Evolutionary conservation across 2,329 filamentous ascomycete genomes (phyloP).

Genomic region (Xylariales sp.): DNA sequence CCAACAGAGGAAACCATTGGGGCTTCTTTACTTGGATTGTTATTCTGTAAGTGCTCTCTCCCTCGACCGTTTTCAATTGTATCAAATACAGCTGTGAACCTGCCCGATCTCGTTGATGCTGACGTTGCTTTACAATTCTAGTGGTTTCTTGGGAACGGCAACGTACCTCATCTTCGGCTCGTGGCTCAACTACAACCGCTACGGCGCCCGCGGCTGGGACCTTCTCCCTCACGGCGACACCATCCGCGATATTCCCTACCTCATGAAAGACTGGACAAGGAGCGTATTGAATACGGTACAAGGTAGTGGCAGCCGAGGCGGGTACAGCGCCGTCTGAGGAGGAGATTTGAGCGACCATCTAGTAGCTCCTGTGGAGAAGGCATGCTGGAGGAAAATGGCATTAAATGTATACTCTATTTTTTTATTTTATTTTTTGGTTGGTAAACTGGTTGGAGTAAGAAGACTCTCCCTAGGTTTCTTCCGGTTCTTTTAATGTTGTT

Average conservation of each 20-base stretch:
- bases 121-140: conserved; percentile 33
- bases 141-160: conserved; percentile 78
- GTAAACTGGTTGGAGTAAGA: too few relatives aligned
- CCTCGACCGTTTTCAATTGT: conserved; percentile 1
- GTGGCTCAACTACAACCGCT: conserved; percentile 98
- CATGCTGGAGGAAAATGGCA: too few relatives aligned
- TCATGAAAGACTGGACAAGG: conserved; percentile 83
- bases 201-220: conserved; percentile 93
- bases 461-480: too few relatives aligned
- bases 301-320: conserved; percentile 77
- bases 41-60: conserved; percentile 67
- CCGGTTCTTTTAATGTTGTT: too few relatives aligned
- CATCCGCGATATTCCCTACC: conserved; percentile 86
- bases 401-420: too few relatives aligned
- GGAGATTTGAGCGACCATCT: not conserved
- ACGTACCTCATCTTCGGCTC: conserved; percentile 96
- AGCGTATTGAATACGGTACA: conserved; percentile 80
- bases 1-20: conserved; percentile 62
- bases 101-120: too few relatives aligned
- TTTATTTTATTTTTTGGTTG: too few relatives aligned
- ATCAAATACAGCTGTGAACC: too few relatives aligned
- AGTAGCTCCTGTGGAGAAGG: too few relatives aligned
- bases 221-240: conserved; percentile 88
- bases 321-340: conserved; percentile 82
- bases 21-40: conserved; percentile 98